Evolutionary conservation across 1,284 basidiomycete species (phyloP), one percentile per base, ranked within the genome.

Genomic region (Cerioporus squamosus): DNA sequence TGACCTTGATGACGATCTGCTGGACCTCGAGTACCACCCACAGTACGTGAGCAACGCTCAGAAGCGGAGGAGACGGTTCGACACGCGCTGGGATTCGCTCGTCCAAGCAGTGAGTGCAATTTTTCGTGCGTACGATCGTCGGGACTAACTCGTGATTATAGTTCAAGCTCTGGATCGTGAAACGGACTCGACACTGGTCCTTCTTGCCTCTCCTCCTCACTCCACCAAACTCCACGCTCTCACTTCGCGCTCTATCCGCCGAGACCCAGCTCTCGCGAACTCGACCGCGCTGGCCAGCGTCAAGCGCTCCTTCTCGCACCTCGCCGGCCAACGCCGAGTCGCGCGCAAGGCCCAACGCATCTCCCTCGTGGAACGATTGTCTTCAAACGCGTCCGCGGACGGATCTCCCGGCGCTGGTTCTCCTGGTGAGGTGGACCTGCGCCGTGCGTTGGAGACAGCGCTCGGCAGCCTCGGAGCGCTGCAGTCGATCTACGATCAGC

Each of bases 101-200:
- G 78, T 84, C 26, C 87, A 89, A 70, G 86, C 87, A 57, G 90
- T 91, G 62, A 71, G 79, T 76, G n/a, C 15, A 36, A 42, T n/a
- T 3, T 44, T 44, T 12, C 33, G 5, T 15, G 2, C 15, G 10
- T 36, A 29, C 29, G 33, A 36, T 14, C 33, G 33, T 36, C 33
- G 33, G 33, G 12, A 14, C 33, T 36, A 12, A 36, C 14, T 5
- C 14, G 33, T 36, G 2, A 1, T 17, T 14, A 12, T 66, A 92
- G 90, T 88, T 93, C 87, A 90, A 74, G 80, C 81, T 31, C 75
- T 93, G 20, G 90, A 93, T 73, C 80, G 88, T 48, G 88, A 91
- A 72, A 93, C 90, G 5, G 91, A 92, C 66, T 79, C 89, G 14
- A 91, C 88, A 0, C 80, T 92, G 75, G 72, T 92, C 29, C 73